phyloP scores from a whole-genome alignment of 345 rosid species.

The Tarenaya hassleriana region DNA sequence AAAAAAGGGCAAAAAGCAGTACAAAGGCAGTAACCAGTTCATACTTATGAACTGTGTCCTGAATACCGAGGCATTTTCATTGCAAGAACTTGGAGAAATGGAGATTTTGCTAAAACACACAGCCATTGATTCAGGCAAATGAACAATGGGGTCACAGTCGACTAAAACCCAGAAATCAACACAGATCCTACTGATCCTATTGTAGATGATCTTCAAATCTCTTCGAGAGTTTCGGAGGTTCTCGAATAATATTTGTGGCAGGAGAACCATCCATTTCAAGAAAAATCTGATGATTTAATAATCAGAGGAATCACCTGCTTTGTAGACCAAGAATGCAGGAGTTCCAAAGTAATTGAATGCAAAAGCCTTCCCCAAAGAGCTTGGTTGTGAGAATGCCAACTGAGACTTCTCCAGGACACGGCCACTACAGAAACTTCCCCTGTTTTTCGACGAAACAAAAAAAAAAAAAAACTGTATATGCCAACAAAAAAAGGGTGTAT shows the following conservation, averaged over 20 bases:
- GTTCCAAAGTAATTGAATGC: conserved; percentile 48
- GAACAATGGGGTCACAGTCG: too few relatives aligned
- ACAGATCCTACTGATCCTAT: too few relatives aligned
- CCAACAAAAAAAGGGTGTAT: too few relatives aligned
- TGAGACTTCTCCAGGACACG: conserved; percentile 39
- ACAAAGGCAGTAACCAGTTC: too few relatives aligned
- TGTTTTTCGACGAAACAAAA: conserved; percentile 27
- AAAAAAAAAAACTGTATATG: background rate
- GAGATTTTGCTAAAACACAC: too few relatives aligned
- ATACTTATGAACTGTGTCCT: too few relatives aligned
- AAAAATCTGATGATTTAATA: too few relatives aligned
- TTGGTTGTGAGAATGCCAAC: conserved; percentile 79
- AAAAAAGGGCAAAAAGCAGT: too few relatives aligned
- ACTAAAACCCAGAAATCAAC: too few relatives aligned
- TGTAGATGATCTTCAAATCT: background rate
- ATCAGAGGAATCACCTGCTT: conserved; percentile 18
- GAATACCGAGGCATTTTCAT: too few relatives aligned
- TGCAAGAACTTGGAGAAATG: too few relatives aligned
- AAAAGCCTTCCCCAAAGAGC: conserved; percentile 56
- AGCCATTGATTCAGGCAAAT: too few relatives aligned
- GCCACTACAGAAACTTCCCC: conserved; percentile 55
- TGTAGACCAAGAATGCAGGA: conserved; percentile 52
- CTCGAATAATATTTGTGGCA: background rate
- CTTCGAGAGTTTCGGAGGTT: background rate
- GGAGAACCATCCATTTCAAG: background rate